Evolutionary conservation across 192 early-diverging fungal genomes (phyloP), one percentile per base, ranked within the genome.

Genomic region (Backusella tarrabulga): DNA sequence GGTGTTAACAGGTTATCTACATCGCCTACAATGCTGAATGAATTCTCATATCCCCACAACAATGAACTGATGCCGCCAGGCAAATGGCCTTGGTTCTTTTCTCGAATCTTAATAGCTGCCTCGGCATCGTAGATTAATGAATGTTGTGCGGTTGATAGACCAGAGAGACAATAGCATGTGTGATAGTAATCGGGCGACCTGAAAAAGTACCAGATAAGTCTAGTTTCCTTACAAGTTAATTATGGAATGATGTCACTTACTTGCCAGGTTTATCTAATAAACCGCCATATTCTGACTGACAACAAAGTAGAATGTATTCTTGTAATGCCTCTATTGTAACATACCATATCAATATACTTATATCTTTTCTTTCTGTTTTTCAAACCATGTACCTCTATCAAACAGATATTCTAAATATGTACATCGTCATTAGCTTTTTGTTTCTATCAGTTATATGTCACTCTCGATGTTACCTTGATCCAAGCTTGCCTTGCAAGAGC

Each of bases 181-280:
- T 99, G 98, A 83, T 99, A 99, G 56, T 91, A 91, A 77, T 99
- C 98, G 0, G 93, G 88, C 1, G 77, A 56, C 67, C 90, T 94
- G 72, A 3, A 46, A 52, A 46, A 36, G 7, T 3, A 32, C 32
- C 32, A 67, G 9, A 23, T 67, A 72, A 17, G 9, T 63, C 46
- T 0, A 68, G 42, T 19, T 19, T 36, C 36, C n/a, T 72, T 19
- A 52, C n/a, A 29, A 21, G 35, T 29, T 15, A 6, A 14, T 35
- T 34, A 23, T 77, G 4, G 35, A 32, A 32, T n/a, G 4, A 4
- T 63, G 1, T 9, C 1, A 72, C 85, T 75, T 85, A 93, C 92
- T 93, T 95, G 78, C 86, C 90, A 2, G 98, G 98, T 80, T 98
- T 99, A 81, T 99, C 98, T 42, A 90, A 87, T 69, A 98, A 79